These are phyloP conservation scores for Fraxinus ornus DNA, from an alignment of 305 asterid genomes.

Conservation along the genomic window DNA sequence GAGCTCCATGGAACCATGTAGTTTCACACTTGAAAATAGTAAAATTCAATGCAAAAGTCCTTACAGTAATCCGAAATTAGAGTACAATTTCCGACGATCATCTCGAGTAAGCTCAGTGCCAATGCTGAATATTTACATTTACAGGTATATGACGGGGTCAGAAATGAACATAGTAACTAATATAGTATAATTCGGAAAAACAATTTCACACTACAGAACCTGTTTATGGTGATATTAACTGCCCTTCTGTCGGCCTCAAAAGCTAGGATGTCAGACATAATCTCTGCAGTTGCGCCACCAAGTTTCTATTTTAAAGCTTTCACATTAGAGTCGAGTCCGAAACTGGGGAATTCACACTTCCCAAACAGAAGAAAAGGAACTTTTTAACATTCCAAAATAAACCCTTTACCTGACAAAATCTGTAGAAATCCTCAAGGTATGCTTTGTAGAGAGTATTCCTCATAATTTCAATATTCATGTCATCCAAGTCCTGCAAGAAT, in stretches of 20 bases:
- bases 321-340: constrained; percentile 11
- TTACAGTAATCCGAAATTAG: constrained; percentile 87
- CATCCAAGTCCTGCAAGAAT: not conserved
- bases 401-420: constrained; percentile 53
- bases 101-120: constrained; percentile 95
- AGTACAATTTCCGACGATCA: constrained; percentile 76
- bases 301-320: constrained; percentile 54
- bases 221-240: constrained; percentile 92
- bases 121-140: constrained; percentile 54
- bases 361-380: not conserved
- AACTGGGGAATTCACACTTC: not conserved
- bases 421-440: not conserved
- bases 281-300: constrained; percentile 93
- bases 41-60: constrained; percentile 25
- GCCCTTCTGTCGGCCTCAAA: constrained; percentile 99
- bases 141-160: constrained; percentile 15
- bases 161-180: constrained; percentile 2
- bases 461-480: not conserved
- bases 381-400: constrained; percentile 1
- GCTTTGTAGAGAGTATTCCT: not conserved
- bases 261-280: constrained; percentile 90
- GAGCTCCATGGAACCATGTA: constrained; percentile 8
- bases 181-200: not conserved
- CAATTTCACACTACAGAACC: constrained; percentile 46
- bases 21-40: constrained; percentile 5